These are phyloP conservation scores for Clitopilus hobsonii DNA, from an alignment of 768 basidiomycete species.

Conservation along the genomic window DNA sequence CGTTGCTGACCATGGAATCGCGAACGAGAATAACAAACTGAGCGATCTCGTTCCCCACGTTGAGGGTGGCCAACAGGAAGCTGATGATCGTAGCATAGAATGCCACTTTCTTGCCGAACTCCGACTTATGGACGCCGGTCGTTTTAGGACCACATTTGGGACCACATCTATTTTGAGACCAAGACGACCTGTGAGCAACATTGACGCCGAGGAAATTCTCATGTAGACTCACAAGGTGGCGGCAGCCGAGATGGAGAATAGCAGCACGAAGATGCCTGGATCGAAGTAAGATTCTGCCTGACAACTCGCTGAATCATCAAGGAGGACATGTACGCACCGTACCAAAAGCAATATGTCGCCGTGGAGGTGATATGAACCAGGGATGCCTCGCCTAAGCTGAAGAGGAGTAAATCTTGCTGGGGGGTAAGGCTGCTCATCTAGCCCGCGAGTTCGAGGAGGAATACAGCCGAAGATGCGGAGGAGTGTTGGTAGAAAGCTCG, in stretches of 20 bases:
- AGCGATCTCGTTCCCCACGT: neutral
- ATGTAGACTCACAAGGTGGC: constrained; percentile 25
- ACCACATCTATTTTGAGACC: too few species aligned
- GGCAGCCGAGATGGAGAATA: constrained; percentile 26
- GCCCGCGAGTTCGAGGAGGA: too few species aligned
- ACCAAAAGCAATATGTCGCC: neutral
- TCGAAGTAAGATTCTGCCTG: neutral
- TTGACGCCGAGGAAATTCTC: too few species aligned
- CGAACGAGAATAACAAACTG: neutral
- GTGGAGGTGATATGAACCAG: neutral
- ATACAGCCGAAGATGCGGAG: too few species aligned
- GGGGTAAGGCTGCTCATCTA: neutral
- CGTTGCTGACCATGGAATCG: neutral
- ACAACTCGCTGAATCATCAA: too few species aligned
- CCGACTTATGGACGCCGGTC: too few species aligned
- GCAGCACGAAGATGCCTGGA: constrained; percentile 6
- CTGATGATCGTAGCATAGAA: neutral
- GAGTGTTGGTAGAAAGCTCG: too few species aligned
- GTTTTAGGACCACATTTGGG: too few species aligned
- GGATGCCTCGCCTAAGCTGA: neutral
- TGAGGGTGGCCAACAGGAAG: neutral
- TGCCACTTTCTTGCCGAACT: neutral
- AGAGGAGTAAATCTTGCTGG: neutral
- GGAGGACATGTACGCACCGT: neutral
- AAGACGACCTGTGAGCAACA: too few species aligned